phyloP scores from a whole-genome alignment of 2,329 filamentous ascomycete species.

The Fusarium armeniacum region DNA sequence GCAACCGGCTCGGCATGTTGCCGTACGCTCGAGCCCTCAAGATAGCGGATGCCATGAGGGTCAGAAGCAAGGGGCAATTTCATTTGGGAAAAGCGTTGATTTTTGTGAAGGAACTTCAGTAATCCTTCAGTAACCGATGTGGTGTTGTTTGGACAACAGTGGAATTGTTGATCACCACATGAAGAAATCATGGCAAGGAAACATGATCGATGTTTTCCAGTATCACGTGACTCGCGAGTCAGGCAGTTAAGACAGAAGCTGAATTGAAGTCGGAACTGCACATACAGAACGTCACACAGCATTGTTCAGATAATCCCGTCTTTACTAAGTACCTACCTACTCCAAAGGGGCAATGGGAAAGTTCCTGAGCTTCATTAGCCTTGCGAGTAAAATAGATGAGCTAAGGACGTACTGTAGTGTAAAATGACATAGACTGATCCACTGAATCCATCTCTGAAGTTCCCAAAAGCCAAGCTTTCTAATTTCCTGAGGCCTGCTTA shows the following conservation, averaged over 20 bases:
- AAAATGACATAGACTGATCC: neutral
- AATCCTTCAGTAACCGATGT: neutral
- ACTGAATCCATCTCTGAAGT: neutral
- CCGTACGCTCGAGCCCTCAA: slow-evolving; percentile 30
- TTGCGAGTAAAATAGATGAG: neutral
- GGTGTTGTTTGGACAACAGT: slow-evolving; percentile 7
- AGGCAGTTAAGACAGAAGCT: neutral
- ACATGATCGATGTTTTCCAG: neutral
- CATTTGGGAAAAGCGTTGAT: neutral
- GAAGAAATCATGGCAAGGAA: neutral
- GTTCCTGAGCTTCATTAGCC: neutral
- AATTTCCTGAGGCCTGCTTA: neutral
- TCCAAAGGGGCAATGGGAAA: neutral
- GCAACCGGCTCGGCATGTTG: slow-evolving; percentile 11
- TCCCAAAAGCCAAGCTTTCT: neutral
- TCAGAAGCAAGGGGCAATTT: slow-evolving; percentile 10
- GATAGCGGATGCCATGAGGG: slow-evolving; percentile 14
- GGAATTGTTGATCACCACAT: neutral
- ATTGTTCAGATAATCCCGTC: neutral
- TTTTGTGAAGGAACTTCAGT: neutral
- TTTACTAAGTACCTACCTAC: neutral
- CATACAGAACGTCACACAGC: neutral
- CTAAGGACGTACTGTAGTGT: neutral
- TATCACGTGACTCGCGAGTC: slow-evolving; percentile 4
- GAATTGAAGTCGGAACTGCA: neutral